phyloP scores from a whole-genome alignment of 208 protist species.

The Willaertia magna region DNA sequence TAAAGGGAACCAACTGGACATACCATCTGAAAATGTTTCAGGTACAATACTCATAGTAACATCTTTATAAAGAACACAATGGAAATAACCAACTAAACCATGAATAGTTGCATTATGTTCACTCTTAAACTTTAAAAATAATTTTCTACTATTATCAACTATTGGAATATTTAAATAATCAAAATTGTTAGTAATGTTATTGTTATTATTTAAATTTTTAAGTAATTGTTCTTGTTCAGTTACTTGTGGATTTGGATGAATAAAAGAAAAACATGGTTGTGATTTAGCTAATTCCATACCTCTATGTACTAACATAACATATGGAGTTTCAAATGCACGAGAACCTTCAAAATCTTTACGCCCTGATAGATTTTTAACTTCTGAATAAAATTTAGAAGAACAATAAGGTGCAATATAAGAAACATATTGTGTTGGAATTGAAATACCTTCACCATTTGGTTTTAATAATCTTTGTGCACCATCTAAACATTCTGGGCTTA shows the following conservation, averaged over 20 bases:
- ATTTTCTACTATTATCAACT: slow-evolving; percentile 10
- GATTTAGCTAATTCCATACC: slow-evolving; percentile 20
- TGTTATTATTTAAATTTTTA: no score
- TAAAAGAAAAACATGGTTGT: slow-evolving; percentile 52
- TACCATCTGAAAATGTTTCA: slow-evolving; percentile 32
- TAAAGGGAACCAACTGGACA: slow-evolving; percentile 80
- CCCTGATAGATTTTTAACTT: slow-evolving; percentile 31
- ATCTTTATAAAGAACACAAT: slow-evolving; percentile 52
- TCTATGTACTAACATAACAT: slow-evolving; percentile 65
- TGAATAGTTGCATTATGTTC: slow-evolving; percentile 37
- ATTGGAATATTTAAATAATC: neutral
- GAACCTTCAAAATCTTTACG: neutral
- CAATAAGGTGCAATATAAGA: slow-evolving; percentile 57
- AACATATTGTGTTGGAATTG: slow-evolving; percentile 54
- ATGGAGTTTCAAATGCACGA: slow-evolving; percentile 59
- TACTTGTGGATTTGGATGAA: slow-evolving; percentile 46
- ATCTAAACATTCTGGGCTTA: slow-evolving; percentile 98
- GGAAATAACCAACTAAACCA: slow-evolving; percentile 73
- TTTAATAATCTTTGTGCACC: slow-evolving; percentile 57
- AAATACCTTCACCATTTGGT: slow-evolving; percentile 39
- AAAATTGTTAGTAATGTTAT: no score
- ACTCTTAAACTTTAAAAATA: slow-evolving; percentile 17
- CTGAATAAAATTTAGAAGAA: slow-evolving; percentile 40
- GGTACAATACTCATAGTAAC: slow-evolving; percentile 43
- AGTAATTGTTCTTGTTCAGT: neutral